Percentiles rank a stretch among this genome's conserved stretches.
phyloP scores from a whole-genome alignment of 805 yeast genomes.

The Groenewaldozyma salmanticensis region DNA sequence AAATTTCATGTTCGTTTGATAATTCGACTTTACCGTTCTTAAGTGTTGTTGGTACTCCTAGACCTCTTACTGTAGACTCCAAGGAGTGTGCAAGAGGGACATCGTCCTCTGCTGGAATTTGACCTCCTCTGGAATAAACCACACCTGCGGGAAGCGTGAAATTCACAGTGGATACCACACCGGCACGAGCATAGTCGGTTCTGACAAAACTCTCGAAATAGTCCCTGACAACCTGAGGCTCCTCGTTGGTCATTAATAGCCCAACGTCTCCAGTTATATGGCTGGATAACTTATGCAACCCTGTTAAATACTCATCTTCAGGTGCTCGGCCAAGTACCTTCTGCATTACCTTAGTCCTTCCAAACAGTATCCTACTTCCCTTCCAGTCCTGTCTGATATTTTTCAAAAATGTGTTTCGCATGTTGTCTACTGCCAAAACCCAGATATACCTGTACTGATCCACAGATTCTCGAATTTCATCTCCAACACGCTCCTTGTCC shows the following conservation, averaged over 20 bases:
- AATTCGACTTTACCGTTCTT: constrained; percentile 80
- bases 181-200: constrained; percentile 85
- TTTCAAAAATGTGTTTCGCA: constrained; percentile 91
- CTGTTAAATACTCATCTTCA: constrained; percentile 85
- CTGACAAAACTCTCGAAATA: constrained; percentile 72
- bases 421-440: constrained; percentile 81
- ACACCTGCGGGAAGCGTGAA: constrained; percentile 85
- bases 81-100: constrained; percentile 94
- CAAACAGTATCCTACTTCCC: constrained; percentile 82
- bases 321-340: constrained; percentile 84
- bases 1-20: constrained; percentile 68
- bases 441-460: constrained; percentile 72
- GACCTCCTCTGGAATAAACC: constrained; percentile 93
- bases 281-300: constrained; percentile 59
- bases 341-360: constrained; percentile 86
- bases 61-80: constrained; percentile 85
- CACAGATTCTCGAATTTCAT: constrained; percentile 74
- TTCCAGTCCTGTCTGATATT: constrained; percentile 88
- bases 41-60: constrained; percentile 84
- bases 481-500: constrained; percentile 83
- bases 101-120: constrained; percentile 80
- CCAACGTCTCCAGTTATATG: constrained; percentile 74
- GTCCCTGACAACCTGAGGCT: constrained; percentile 78
- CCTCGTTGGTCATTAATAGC: constrained; percentile 79
- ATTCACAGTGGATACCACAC: constrained; percentile 70